Base-by-base conservation (phyloP, 2,329 filamentous ascomycete genomes). In the Aspergillus sp. region DNA sequence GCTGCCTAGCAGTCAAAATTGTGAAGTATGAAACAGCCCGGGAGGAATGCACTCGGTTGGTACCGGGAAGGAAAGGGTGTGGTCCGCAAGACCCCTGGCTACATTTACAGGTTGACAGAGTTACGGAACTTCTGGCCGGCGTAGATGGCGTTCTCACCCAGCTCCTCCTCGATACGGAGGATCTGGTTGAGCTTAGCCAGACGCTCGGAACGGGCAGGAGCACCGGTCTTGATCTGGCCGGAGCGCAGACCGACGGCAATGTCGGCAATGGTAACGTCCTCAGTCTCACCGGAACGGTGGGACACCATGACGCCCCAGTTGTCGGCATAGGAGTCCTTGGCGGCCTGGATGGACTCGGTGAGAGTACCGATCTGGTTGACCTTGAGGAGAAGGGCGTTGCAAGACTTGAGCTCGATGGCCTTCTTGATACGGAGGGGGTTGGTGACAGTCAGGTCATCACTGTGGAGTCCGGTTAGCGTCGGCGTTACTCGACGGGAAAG, bases 141-240 rank as follows among this genome's bases (percentile, higher is more conserved):
- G 78, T 94, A 99, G 81, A 98, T 76, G 70, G 94, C 95, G 73
- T 95, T 89, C 73, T 88, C 86, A 72, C 93, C 93, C 67, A 99
- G 90, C 86, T 99, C 95, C 85, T 99, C 95, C 87, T 99, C 95
- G 73, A 99, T 99, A 77, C 95, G 92, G 76, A 99, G 90, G 75
- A 99, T 96, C 86, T 99, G 95, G 90, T 99, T 99, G 78, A 99
- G 91, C 88, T 99, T 99, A 80, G 95, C 95, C 70, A 98, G 87
- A 85, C 95, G 93, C 87, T 99, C 95, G 71, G 94, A 97, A 75
- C 95, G 90, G 77, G 90, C 90, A 71, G 95, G 95, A 65, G 94
- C 94, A 87, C 93, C 93, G 68, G 93, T 96, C 91, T 97, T 97
- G 88, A 99, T 98, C 87, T 99, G 92, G 70, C 95, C 95, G 73